phyloP scores from a whole-genome alignment of 2,329 filamentous ascomycete genomes.

The Claviceps purpurea region DNA sequence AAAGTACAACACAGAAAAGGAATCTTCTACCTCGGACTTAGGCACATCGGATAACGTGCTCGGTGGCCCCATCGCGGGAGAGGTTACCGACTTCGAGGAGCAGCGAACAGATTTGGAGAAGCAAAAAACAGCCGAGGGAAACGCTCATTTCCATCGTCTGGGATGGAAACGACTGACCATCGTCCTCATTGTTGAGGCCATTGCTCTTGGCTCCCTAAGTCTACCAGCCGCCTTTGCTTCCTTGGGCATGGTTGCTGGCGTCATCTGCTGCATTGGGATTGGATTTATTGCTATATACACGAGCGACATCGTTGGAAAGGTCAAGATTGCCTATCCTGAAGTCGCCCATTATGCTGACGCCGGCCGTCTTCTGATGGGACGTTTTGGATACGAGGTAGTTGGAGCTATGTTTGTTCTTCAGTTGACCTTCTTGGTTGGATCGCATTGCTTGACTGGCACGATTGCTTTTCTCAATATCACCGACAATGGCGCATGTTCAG shows the following conservation, averaged over 20 bases:
- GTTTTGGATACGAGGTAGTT: slow-evolving; percentile 46
- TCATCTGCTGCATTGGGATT: slow-evolving; percentile 27
- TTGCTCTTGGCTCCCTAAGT: slow-evolving; percentile 39
- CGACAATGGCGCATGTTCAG: slow-evolving; percentile 34
- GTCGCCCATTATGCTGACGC: slow-evolving; percentile 57
- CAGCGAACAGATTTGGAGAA: slow-evolving; percentile 28
- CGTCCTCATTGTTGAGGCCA: slow-evolving; percentile 42
- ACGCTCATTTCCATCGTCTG: slow-evolving; percentile 36
- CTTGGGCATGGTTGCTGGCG: slow-evolving; percentile 39
- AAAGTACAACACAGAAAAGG: slow-evolving; percentile 2
- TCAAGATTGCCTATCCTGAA: slow-evolving; percentile 38
- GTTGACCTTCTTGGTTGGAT: slow-evolving; percentile 55
- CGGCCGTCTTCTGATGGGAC: slow-evolving; percentile 47
- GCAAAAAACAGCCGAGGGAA: slow-evolving; percentile 30
- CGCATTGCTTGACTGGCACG: slow-evolving; percentile 57
- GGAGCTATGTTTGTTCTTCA: slow-evolving; percentile 49
- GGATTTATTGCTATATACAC: slow-evolving; percentile 35
- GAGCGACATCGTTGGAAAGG: slow-evolving; percentile 31
- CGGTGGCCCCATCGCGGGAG: slow-evolving; percentile 16
- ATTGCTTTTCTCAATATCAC: slow-evolving; percentile 56
- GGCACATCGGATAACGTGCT: slow-evolving; percentile 14
- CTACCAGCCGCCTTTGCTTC: slow-evolving; percentile 38
- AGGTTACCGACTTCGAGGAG: slow-evolving; percentile 25
- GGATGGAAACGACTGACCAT: slow-evolving; percentile 44
- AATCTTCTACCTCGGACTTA: slow-evolving; percentile 4